Percentiles rank a stretch among this genome's conserved stretches.
Evolutionary conservation across 140 eudicot species (phyloP).

Genomic region (Flaveria floridana): DNA sequence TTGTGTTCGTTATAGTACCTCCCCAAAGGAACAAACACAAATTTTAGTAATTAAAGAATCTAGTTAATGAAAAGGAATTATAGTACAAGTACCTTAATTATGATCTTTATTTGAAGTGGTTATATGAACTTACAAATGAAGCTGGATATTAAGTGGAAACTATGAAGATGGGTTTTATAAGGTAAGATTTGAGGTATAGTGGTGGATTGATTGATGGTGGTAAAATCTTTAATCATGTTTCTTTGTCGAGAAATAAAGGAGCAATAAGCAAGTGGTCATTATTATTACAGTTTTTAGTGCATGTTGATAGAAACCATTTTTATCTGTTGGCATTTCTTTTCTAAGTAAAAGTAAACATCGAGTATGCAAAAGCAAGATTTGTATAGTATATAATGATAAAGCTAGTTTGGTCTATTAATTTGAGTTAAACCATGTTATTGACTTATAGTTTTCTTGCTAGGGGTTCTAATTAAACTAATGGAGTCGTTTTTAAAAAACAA

Average conservation of each 20-base stretch:
- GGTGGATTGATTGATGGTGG: constrained; percentile 38
- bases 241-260: constrained; percentile 27
- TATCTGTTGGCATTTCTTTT: constrained; percentile 1
- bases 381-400: background rate
- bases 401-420: background rate
- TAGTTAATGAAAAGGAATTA: background rate
- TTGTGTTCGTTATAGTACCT: constrained; percentile 8
- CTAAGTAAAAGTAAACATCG: background rate
- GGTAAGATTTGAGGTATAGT: constrained; percentile 28
- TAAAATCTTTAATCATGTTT: constrained; percentile 37
- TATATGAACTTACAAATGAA: constrained; percentile 19
- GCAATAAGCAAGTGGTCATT: constrained; percentile 37
- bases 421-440: background rate
- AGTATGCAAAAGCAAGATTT: background rate
- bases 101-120: background rate
- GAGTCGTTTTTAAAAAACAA: background rate
- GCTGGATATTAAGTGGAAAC: background rate
- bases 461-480: too few relatives aligned
- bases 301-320: constrained; percentile 8
- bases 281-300: constrained; percentile 32
- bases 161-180: constrained; percentile 35
- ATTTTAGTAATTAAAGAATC: background rate
- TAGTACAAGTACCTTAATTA: background rate
- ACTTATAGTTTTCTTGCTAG: background rate
- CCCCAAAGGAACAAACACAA: constrained; percentile 13